phyloP scores from a whole-genome alignment of 139 green algal species.

The Picocystis salinarum region DNA sequence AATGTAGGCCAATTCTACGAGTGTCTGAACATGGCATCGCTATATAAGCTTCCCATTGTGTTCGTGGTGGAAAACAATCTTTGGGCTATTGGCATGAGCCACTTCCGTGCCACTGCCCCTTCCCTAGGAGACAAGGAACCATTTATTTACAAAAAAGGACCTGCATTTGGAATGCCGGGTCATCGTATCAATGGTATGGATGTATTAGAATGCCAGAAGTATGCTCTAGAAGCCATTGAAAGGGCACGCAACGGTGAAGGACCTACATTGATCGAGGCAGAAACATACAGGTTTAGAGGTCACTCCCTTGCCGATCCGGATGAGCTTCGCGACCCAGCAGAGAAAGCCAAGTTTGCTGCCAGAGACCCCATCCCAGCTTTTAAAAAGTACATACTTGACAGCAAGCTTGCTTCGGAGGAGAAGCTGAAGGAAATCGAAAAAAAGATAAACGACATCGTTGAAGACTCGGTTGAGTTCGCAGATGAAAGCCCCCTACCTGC shows the following conservation, averaged over 20 bases:
- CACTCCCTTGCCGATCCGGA: constrained; percentile 95
- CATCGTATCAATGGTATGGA: constrained; percentile 95
- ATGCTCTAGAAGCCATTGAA: constrained; percentile 69
- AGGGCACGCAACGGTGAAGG: constrained; percentile 73
- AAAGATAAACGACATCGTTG: constrained; percentile 46
- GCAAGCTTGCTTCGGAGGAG: constrained; percentile 37
- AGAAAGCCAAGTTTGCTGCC: constrained; percentile 67
- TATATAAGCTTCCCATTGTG: constrained; percentile 95
- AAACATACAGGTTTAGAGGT: constrained; percentile 95
- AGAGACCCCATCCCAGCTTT: constrained; percentile 73
- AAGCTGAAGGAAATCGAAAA: constrained; percentile 40
- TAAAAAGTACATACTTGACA: constrained; percentile 55
- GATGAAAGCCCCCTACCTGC: constrained; percentile 73
- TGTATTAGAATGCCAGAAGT: too few relatives aligned
- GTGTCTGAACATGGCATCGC: constrained; percentile 91
- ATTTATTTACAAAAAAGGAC: constrained; percentile 94
- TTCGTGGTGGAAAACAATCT: constrained; percentile 99
- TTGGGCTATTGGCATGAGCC: constrained; percentile 96
- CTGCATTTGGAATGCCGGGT: constrained; percentile 89
- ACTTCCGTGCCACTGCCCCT: constrained; percentile 53
- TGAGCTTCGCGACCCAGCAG: constrained; percentile 76
- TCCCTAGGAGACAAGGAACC: constrained; percentile 51
- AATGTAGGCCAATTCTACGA: constrained; percentile 92
- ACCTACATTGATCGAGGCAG: constrained; percentile 87
- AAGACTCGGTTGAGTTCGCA: constrained; percentile 80